These are phyloP conservation scores for Macadamia integrifolia DNA, from an alignment of 164 flowering plant species.

Conservation along the genomic window DNA sequence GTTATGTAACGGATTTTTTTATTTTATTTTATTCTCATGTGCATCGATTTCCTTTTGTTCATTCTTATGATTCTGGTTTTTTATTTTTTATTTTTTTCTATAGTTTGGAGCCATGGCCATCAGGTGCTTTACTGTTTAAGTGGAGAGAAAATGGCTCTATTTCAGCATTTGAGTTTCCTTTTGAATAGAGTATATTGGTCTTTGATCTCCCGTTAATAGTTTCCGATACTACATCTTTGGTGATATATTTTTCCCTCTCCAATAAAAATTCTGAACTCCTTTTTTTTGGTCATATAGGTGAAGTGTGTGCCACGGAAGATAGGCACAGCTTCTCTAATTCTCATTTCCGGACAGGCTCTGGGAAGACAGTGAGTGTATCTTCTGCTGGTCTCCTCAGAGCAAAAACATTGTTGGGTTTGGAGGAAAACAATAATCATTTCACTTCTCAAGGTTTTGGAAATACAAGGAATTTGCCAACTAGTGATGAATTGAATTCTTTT, in stretches of 20 bases:
- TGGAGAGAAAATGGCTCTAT: too few species aligned
- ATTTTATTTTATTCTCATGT: not conserved
- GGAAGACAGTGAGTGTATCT: constrained; percentile 59
- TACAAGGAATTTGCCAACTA: constrained; percentile 4
- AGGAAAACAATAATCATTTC: constrained; percentile 24
- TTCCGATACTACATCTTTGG: too few species aligned
- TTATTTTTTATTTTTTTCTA: too few species aligned
- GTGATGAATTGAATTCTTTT: constrained; percentile 13
- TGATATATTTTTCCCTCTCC: not conserved
- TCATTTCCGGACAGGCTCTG: constrained; percentile 56
- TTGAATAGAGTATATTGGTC: too few species aligned
- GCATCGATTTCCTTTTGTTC: too few species aligned
- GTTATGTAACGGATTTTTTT: not conserved
- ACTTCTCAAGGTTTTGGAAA: constrained; percentile 16
- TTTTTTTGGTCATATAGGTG: constrained; percentile 24
- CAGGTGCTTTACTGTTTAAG: too few species aligned
- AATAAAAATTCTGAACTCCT: not conserved
- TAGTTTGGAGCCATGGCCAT: too few species aligned
- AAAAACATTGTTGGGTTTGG: constrained; percentile 60
- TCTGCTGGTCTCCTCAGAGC: constrained; percentile 69
- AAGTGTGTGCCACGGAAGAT: constrained; percentile 12
- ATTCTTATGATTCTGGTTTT: too few species aligned
- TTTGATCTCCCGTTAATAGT: too few species aligned
- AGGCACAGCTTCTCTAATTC: constrained; percentile 28
- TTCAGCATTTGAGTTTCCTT: too few species aligned